Evolutionary conservation across 306 rosid genomes (phyloP).

Genomic region (Fragaria vesca): DNA sequence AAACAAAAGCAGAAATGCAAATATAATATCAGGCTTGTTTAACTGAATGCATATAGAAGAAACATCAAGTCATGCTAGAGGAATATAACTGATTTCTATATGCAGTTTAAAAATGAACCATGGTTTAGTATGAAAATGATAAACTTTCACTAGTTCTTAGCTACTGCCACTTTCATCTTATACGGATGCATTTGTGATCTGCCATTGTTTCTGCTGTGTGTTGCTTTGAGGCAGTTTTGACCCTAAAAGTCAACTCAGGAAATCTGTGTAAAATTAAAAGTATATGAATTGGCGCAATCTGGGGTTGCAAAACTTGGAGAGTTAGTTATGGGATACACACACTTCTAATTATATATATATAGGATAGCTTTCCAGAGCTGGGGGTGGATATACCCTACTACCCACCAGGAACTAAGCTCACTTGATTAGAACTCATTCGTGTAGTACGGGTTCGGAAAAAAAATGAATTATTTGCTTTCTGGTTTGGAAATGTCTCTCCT

Average conservation of each 20-base stretch:
- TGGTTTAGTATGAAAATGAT: neutral
- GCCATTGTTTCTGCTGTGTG: neutral
- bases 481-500: too few relatives aligned
- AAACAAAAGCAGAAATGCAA: slow-evolving; percentile 2
- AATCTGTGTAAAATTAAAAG: neutral
- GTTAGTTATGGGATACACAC: neutral
- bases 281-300: too few relatives aligned
- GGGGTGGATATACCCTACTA: too few relatives aligned
- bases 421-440: too few relatives aligned
- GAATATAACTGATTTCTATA: neutral
- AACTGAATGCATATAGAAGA: neutral
- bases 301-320: neutral
- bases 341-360: too few relatives aligned
- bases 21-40: slow-evolving; percentile 6
- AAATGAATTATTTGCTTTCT: too few relatives aligned
- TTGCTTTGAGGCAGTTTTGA: neutral
- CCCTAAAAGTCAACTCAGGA: neutral
- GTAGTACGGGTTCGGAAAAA: too few relatives aligned
- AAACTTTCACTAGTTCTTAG: neutral
- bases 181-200: neutral
- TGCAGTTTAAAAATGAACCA: neutral
- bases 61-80: slow-evolving; percentile 11
- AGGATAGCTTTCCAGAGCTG: too few relatives aligned
- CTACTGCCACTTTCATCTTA: neutral
- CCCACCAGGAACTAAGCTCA: too few relatives aligned